A percentile compares a stretch with the other conserved stretches of the same genome.
Evolutionary conservation across 2,329 filamentous ascomycete species (phyloP).

Genomic region (Ophiostoma quercus): DNA sequence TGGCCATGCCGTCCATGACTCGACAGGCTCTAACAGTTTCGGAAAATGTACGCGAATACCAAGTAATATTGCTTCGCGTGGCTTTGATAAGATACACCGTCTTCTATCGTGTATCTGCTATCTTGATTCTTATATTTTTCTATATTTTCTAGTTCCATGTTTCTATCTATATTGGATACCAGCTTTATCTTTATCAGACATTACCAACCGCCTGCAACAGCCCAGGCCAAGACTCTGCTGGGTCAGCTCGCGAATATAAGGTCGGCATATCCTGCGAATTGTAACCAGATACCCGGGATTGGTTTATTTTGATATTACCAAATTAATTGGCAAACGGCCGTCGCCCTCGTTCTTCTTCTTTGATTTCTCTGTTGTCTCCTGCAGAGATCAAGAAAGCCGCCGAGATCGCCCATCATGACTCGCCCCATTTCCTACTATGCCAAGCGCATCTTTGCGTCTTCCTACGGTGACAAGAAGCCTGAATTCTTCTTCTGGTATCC

Average conservation of each 20-base stretch:
- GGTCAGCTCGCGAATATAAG: slow-evolving; percentile 11
- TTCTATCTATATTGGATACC: neutral
- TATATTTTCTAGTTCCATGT: neutral
- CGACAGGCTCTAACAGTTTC: neutral
- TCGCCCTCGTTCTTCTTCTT: neutral
- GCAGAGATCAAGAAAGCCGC: neutral
- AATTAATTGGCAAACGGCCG: slow-evolving; percentile 11
- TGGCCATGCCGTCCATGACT: neutral
- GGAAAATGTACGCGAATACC: neutral
- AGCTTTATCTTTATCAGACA: slow-evolving; percentile 6
- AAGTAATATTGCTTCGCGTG: neutral
- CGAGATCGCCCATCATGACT: neutral
- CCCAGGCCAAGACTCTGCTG: neutral
- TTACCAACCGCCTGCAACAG: neutral
- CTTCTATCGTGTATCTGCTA: neutral
- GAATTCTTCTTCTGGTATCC: slow-evolving; percentile 32
- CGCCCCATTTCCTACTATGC: slow-evolving; percentile 18
- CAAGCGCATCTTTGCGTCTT: slow-evolving; percentile 31
- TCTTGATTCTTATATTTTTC: neutral
- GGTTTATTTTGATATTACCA: slow-evolving; percentile 3
- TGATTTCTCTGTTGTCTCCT: neutral
- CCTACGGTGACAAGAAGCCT: slow-evolving; percentile 28
- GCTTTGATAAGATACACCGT: neutral
- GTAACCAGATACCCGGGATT: slow-evolving; percentile 7
- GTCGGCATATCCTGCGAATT: slow-evolving; percentile 2